phyloP scores from a whole-genome alignment of 2,329 filamentous ascomycete species.

The Lasiodiplodia citricola region DNA sequence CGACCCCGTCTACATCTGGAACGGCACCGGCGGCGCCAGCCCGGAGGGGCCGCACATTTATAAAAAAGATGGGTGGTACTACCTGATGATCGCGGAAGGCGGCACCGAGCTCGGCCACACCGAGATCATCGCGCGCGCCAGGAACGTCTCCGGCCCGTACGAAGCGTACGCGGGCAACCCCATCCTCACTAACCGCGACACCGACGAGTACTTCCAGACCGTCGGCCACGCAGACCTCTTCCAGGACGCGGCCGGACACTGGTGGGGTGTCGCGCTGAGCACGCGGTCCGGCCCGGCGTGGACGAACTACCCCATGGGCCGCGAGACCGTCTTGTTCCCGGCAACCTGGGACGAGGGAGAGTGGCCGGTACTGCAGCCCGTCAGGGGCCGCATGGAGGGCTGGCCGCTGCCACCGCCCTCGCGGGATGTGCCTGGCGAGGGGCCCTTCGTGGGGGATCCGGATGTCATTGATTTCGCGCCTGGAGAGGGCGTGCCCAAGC shows the following conservation, averaged over 20 bases:
- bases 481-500: constrained; percentile 52
- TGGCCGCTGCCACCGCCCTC: constrained; percentile 45
- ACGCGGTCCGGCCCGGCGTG: constrained; percentile 41
- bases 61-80: constrained; percentile 39
- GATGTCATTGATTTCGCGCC: constrained; percentile 56
- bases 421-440: constrained; percentile 45
- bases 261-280: constrained; percentile 54
- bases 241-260: constrained; percentile 55
- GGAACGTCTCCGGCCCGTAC: constrained; percentile 34
- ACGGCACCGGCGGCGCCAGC: constrained; percentile 41
- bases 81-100: constrained; percentile 33
- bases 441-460: constrained; percentile 50
- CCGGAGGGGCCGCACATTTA: constrained; percentile 40
- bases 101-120: constrained; percentile 38
- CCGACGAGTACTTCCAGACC: constrained; percentile 51
- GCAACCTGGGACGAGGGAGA: constrained; percentile 56
- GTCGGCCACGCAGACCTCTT: constrained; percentile 65
- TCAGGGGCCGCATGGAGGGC: constrained; percentile 54
- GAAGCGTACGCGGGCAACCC: constrained; percentile 33
- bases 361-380: constrained; percentile 44
- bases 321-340: constrained; percentile 58
- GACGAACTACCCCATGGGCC: constrained; percentile 55
- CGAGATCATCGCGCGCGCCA: constrained; percentile 38
- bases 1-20: constrained; percentile 36
- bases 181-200: constrained; percentile 36